phyloP scores from a whole-genome alignment of 1,284 basidiomycete genomes.

The Volvariella surrecta region DNA sequence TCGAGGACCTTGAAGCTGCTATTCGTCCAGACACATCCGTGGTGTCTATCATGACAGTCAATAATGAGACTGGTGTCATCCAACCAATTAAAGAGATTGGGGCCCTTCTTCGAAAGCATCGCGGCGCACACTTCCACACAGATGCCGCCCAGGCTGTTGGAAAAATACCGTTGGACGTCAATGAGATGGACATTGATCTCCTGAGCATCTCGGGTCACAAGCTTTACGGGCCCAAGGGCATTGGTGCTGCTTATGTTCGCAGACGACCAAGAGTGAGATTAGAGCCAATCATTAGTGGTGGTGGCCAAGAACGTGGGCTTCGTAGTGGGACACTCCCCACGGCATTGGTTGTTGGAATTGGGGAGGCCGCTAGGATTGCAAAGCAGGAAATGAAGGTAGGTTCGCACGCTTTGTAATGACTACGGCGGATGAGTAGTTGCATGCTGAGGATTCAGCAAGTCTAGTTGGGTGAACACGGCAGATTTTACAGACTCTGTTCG shows the following conservation, averaged over 20 bases:
- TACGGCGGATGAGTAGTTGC: slow-evolving; percentile 45
- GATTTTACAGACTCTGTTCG: slow-evolving; percentile 8
- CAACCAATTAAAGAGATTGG: slow-evolving; percentile 98
- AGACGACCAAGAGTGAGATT: slow-evolving; percentile 88
- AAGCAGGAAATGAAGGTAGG: slow-evolving; percentile 89
- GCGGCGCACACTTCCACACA: slow-evolving; percentile 93
- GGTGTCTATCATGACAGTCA: slow-evolving; percentile 97
- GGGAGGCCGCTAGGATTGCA: slow-evolving; percentile 92
- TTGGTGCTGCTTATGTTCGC: slow-evolving; percentile 93
- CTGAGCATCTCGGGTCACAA: slow-evolving; percentile 98
- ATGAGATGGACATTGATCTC: slow-evolving; percentile 92
- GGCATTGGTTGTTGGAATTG: slow-evolving; percentile 87
- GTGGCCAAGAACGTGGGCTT: slow-evolving; percentile 95
- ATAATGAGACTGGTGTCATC: slow-evolving; percentile 99
- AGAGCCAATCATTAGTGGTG: slow-evolving; percentile 93
- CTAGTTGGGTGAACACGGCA: slow-evolving; percentile 2
- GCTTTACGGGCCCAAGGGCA: slow-evolving; percentile 96
- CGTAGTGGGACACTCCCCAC: slow-evolving; percentile 91
- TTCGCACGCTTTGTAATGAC: slow-evolving; percentile 17
- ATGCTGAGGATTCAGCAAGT: slow-evolving; percentile 13
- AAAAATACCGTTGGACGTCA: slow-evolving; percentile 88
- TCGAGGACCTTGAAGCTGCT: slow-evolving; percentile 71
- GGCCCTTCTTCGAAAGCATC: slow-evolving; percentile 70
- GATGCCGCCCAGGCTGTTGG: slow-evolving; percentile 97
- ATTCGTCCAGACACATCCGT: slow-evolving; percentile 85